phyloP scores from a whole-genome alignment of 2,329 filamentous ascomycete genomes.

The Ophiostoma triangulosporum region DNA sequence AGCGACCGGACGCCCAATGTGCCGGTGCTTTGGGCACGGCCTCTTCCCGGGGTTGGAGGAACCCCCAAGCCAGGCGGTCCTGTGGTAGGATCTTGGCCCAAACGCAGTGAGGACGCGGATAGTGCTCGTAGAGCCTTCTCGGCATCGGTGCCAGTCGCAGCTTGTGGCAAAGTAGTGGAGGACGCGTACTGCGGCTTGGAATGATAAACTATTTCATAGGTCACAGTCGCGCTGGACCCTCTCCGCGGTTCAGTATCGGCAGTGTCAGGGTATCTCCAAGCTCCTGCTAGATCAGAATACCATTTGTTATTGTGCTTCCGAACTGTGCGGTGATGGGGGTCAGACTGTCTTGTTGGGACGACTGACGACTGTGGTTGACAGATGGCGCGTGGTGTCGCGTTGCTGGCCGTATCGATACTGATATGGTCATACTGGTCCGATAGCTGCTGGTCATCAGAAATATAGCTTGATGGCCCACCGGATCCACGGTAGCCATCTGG shows the following conservation, averaged over 20 bases:
- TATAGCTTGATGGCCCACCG: constrained; percentile 20
- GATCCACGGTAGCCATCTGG: not conserved
- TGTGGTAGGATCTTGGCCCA: not conserved
- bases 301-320: not conserved
- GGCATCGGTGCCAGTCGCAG: not conserved
- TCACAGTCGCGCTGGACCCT: not conserved
- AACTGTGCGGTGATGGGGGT: not conserved
- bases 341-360: not conserved
- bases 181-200: too few species aligned
- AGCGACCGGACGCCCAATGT: not conserved
- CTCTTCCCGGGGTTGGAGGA: not conserved
- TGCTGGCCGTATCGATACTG: not conserved
- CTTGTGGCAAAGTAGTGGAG: not conserved
- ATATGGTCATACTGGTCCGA: not conserved
- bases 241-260: too few species aligned
- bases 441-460: not conserved
- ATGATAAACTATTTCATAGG: not conserved
- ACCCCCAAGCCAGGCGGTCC: not conserved
- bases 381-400: not conserved
- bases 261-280: not conserved
- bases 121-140: not conserved
- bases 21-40: not conserved
- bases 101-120: not conserved
- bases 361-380: not conserved
- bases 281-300: not conserved